These are phyloP conservation scores for Rhizopogon vulgaris DNA, from an alignment of 768 basidiomycete genomes.

Conservation along the genomic window DNA sequence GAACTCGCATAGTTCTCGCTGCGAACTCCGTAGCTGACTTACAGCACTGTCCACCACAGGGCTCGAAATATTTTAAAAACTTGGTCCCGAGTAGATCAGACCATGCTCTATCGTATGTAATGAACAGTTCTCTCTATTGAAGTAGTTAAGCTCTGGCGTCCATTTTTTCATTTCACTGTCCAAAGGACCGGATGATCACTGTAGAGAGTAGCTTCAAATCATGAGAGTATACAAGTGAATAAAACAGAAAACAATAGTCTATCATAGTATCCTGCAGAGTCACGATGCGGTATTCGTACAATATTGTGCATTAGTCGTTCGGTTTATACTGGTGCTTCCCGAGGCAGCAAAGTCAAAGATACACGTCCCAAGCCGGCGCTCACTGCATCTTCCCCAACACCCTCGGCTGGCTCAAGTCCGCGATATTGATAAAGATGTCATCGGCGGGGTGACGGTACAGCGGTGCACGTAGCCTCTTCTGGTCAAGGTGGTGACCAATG, in stretches of 20 bases:
- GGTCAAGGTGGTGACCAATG: conserved; percentile 94
- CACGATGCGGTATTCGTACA: too few relatives aligned
- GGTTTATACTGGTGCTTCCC: too few relatives aligned
- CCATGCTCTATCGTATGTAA: not conserved
- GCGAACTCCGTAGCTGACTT: too few relatives aligned
- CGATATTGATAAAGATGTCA: conserved; percentile 95
- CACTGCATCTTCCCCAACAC: conserved; percentile 47
- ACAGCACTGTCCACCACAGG: too few relatives aligned
- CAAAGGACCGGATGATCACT: not conserved
- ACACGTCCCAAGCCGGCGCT: not conserved
- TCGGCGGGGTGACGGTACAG: conserved; percentile 94
- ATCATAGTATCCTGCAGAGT: too few relatives aligned
- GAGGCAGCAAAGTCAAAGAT: too few relatives aligned
- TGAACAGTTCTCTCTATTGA: not conserved
- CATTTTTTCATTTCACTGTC: not conserved
- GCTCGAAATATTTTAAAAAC: not conserved
- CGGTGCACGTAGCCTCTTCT: conserved; percentile 89
- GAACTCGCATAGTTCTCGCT: too few relatives aligned
- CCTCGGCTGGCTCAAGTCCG: conserved; percentile 75
- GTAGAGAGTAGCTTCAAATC: not conserved
- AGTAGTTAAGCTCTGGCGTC: not conserved
- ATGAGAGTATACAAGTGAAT: too few relatives aligned
- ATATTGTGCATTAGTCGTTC: too few relatives aligned
- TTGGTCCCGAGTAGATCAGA: not conserved
- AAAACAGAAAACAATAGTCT: too few relatives aligned